phyloP scores from a whole-genome alignment of 768 basidiomycete species.

The Suillus paluster region DNA sequence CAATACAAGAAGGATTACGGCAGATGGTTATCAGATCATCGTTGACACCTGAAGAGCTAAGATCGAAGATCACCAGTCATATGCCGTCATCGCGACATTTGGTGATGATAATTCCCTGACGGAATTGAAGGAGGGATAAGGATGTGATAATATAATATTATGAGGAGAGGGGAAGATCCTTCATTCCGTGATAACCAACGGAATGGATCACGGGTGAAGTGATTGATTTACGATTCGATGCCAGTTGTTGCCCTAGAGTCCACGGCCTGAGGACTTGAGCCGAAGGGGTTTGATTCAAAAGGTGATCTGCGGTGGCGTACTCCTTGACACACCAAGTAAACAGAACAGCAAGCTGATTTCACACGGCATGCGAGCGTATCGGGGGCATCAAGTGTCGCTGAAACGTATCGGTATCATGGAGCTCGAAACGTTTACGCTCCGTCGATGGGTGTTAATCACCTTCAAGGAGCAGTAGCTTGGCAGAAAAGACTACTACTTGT shows the following conservation, averaged over 20 bases:
- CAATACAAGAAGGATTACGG: neutral
- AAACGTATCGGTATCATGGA: neutral
- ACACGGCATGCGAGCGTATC: neutral
- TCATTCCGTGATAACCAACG: constrained; percentile 8
- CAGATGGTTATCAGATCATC: constrained; percentile 13
- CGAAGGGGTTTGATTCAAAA: neutral
- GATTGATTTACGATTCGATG: constrained; percentile 6
- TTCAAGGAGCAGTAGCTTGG: neutral
- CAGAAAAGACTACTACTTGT: neutral
- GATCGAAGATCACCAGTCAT: constrained; percentile 14
- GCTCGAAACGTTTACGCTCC: neutral
- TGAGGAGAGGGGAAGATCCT: neutral
- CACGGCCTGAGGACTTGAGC: neutral
- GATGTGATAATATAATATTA: neutral
- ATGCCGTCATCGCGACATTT: neutral
- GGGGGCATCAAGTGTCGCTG: neutral
- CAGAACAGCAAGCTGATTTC: neutral
- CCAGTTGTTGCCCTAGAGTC: neutral
- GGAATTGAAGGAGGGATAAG: neutral
- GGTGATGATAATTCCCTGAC: constrained; percentile 3
- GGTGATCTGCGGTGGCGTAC: constrained; percentile 1
- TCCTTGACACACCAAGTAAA: neutral
- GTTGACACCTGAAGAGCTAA: constrained; percentile 13
- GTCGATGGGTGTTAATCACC: neutral
- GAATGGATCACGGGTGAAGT: neutral